Conservation (phyloP, 73 alveolate species). For the Tetrahymena elliotti region DNA sequence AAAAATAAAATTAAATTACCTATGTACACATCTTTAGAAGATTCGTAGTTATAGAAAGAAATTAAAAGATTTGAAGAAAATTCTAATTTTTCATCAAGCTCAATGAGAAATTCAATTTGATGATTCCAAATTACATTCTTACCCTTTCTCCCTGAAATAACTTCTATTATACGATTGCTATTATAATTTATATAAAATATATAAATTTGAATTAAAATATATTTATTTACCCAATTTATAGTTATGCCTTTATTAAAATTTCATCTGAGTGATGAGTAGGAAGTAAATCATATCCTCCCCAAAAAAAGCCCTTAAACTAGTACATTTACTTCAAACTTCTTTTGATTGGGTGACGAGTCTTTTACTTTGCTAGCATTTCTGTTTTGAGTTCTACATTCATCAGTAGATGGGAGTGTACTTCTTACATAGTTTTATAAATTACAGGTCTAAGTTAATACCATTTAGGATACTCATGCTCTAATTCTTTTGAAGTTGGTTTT, state of each 20-base stretch:
- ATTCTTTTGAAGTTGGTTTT: slow-evolving; percentile 3
- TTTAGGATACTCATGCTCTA: slow-evolving; percentile 32
- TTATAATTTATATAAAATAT: not conserved
- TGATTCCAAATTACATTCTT: slow-evolving; percentile 41
- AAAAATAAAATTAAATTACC: not conserved
- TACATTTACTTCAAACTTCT: slow-evolving; percentile 4
- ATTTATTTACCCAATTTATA: slow-evolving; percentile 26
- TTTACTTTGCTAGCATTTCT: slow-evolving; percentile 3
- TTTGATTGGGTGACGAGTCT: slow-evolving; percentile 8
- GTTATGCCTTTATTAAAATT: not conserved
- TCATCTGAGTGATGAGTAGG: slow-evolving; percentile 28
- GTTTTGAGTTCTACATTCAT: slow-evolving; percentile 16
- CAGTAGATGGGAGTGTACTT: slow-evolving; percentile 22
- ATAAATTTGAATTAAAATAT: slow-evolving; percentile 1
- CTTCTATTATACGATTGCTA: not conserved
- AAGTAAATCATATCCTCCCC: slow-evolving; percentile 38
- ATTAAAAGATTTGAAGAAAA: slow-evolving; percentile 20
- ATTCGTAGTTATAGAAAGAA: not conserved
- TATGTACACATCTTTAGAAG: not conserved
- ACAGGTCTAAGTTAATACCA: slow-evolving; percentile 36
- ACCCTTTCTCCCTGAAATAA: not conserved
- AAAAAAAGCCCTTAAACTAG: slow-evolving; percentile 14
- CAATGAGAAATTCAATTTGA: not conserved
- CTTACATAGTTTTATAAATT: slow-evolving; percentile 21
- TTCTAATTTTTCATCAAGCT: slow-evolving; percentile 29